Conservation (phyloP, 345 rosid species). For the Citrus mangshanensis region DNA sequence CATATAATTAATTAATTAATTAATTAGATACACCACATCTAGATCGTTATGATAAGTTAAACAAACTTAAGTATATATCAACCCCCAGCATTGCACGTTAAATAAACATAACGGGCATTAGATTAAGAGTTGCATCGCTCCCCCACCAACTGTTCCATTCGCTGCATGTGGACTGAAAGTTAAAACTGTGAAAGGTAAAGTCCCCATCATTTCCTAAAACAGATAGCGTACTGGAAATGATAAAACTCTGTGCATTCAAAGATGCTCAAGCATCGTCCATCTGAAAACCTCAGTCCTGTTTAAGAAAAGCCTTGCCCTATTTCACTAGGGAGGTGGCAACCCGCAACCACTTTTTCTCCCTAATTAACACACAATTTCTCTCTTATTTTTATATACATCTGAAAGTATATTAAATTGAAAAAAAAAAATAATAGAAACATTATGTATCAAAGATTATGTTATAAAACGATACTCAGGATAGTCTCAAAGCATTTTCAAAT, state of each 20-base stretch:
- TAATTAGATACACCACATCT: background rate
- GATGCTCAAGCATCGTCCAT: background rate
- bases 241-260: background rate
- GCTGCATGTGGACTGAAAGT: background rate
- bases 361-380: too few relatives aligned
- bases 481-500: too few relatives aligned
- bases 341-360: too few relatives aligned
- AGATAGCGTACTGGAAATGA: background rate
- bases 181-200: background rate
- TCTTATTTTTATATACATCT: too few relatives aligned
- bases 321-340: too few relatives aligned
- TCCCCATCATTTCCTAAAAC: background rate
- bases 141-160: background rate
- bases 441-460: too few relatives aligned
- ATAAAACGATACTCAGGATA: too few relatives aligned
- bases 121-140: background rate
- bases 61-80: background rate
- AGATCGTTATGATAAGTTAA: background rate
- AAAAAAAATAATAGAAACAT: too few relatives aligned
- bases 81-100: background rate
- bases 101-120: background rate
- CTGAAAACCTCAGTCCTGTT: background rate
- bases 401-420: too few relatives aligned
- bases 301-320: background rate
- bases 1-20: background rate